Evolutionary conservation across 306 rosid genomes (phyloP), one percentile per base, ranked within the genome.

Genomic region (Senna tora): DNA sequence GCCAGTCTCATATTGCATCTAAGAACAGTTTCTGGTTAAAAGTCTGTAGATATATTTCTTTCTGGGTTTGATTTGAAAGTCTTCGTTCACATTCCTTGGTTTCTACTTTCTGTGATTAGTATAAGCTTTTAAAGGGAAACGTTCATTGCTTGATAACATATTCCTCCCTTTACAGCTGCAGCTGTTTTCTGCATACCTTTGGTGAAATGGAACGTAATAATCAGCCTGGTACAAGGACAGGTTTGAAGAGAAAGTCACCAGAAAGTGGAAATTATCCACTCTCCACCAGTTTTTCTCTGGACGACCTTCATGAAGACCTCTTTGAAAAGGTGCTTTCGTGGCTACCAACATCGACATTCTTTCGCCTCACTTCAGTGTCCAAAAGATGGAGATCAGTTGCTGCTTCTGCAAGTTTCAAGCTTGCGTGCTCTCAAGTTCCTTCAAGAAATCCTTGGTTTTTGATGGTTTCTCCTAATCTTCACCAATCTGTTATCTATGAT

Each of bases 371-470:
- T 72, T 87, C 94, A 14, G 94, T 92, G 70, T 89, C 88, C 84
- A 92, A 92, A 67, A 86, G 96, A 80, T 92, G 97, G 96, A 89
- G 82, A 72, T 92, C 90, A 1, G 89, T 79, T 64, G 80, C 90
- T 9, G 73, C 60, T 77, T 92, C 97, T 61, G 60, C 86, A 1
- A 84, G 93, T 82, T 92, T 92, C 85, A 89, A 79, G 89, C 89
- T 71, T 63, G 93, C 96, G 15, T 92, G 97, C 83, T 88, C 93
- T 4, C 75, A 45, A 43, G 56, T 92, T 66, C 87, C 92, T 62
- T 79, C 89, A 1, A 54, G 94, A 50, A 90, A 84, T 39, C 96
- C 97, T 43, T 92, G 96, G 96, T 92, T 92, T 80, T 75, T 89
- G 51, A 87, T 92, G 97, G 93, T 89, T 42, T 82, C 88, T 71